phyloP scores from a whole-genome alignment of 768 basidiomycete genomes.

The Hemileccinum impolitum region DNA sequence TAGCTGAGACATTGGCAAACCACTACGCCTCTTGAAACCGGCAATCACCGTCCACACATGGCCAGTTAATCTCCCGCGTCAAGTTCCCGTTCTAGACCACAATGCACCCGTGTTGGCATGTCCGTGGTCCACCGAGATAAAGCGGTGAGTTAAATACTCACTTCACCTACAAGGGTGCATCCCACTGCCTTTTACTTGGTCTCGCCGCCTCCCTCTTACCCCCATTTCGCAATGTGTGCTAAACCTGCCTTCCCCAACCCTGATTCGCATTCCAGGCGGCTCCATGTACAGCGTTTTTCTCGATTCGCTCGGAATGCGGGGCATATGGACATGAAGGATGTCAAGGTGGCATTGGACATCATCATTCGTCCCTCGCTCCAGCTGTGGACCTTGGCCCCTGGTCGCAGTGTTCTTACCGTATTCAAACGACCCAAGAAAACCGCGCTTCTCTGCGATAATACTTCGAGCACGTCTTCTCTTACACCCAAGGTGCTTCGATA shows the following conservation, averaged over 20 bases:
- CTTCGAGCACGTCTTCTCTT: conserved; percentile 7
- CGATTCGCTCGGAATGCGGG: conserved; percentile 13
- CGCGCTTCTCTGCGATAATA: neutral
- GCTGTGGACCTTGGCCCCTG: conserved; percentile 18
- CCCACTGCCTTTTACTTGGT: neutral
- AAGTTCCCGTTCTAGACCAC: conserved; percentile 18
- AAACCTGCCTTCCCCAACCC: neutral
- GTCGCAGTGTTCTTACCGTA: conserved; percentile 1
- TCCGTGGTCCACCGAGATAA: conserved; percentile 5
- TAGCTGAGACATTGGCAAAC: no score
- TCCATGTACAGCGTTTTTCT: conserved; percentile 5
- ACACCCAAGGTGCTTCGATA: conserved; percentile 17
- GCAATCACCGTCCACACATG: conserved; percentile 16
- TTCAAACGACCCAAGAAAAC: conserved; percentile 11
- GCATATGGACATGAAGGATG: conserved; percentile 14
- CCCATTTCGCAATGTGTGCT: conserved; percentile 11
- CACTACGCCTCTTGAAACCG: neutral
- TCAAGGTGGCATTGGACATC: conserved; percentile 16
- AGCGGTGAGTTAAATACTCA: conserved; percentile 25
- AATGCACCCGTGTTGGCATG: conserved; percentile 17
- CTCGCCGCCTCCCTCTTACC: neutral
- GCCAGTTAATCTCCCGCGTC: conserved; percentile 13
- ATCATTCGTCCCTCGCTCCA: conserved; percentile 22
- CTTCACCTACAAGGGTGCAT: neutral
- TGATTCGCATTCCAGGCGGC: conserved; percentile 9